Base-by-base conservation (phyloP, 768 basidiomycete genomes). In the Rubroboletus pulcherrimus region DNA sequence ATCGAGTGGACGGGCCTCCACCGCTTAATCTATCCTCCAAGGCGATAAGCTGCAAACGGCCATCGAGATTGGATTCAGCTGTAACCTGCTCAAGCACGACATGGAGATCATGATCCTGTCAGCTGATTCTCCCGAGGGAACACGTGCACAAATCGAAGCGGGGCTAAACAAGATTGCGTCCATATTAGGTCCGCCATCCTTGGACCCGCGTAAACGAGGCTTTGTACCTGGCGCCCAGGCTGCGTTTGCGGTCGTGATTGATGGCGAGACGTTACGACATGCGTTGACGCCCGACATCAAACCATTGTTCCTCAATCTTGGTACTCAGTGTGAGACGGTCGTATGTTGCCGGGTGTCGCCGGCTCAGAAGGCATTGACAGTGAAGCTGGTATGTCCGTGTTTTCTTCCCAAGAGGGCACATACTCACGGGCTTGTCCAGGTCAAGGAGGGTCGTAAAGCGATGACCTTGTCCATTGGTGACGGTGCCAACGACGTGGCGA, bases 61-160 rank as follows among this genome's bases (percentile, higher is more conserved):
- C 14, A 98, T 99, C 66, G 96, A 98, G 70, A 98, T 99, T 59
- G 96, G 81, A 11, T 98, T 91, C 79, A 89, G 87, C 63, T 97
- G 96, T 75, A 98, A 98, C 68, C 77, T 98, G 17, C 82, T 98
- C 57, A 95, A 96, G 74, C 85, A 78, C 66, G 86, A 90, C 56
- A 98, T 96, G 94, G 95, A 98, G 55, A 75, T 98, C 55, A 97
- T 98, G 93, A 98, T 98, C 66, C 76, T 98, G 24, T 95, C 95
- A 0, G 90, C 95, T 2, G 89, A 91, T 52, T 80, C 83, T 0
- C 74, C 79, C 19, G 88, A 89, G 52, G 82, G 84, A 19, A 81
- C 95, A 1, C 86, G 90, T 12, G 72, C 85, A 2, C 91, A 97
- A 71, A 89, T 98, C 54, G 94, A 98, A 70, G 92, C 86, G 0